Conservation (phyloP, 495 filamentous ascomycete species). For the Choiromyces venosus region DNA sequence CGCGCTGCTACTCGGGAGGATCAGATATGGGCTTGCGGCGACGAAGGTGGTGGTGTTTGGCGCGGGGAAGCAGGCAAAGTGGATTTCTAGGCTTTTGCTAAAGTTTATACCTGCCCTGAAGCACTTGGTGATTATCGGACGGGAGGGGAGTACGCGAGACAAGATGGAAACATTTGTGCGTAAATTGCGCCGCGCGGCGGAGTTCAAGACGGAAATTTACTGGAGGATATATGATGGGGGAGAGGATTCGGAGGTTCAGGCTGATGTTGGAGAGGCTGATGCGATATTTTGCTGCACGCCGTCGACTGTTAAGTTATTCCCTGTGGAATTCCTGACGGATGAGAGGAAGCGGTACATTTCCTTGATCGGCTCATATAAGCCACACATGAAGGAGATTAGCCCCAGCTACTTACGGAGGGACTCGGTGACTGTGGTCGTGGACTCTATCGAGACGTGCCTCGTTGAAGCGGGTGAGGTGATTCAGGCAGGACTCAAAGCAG, state of each 20-base stretch:
- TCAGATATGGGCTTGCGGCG: slow-evolving; percentile 46
- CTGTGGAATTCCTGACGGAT: slow-evolving; percentile 46
- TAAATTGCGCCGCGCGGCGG: slow-evolving; percentile 63
- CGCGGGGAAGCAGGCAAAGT: slow-evolving; percentile 85
- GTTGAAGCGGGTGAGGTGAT: slow-evolving; percentile 87
- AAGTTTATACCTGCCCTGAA: slow-evolving; percentile 16
- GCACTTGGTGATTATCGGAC: slow-evolving; percentile 29
- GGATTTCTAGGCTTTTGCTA: slow-evolving; percentile 70
- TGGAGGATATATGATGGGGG: neutral
- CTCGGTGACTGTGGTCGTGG: slow-evolving; percentile 75
- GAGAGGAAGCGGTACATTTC: slow-evolving; percentile 28
- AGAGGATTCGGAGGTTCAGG: slow-evolving; percentile 46
- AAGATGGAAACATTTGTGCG: slow-evolving; percentile 52
- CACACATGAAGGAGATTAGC: slow-evolving; percentile 80
- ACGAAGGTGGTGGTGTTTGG: slow-evolving; percentile 79
- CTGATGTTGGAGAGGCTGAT: slow-evolving; percentile 62
- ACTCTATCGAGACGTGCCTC: slow-evolving; percentile 70
- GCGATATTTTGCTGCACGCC: slow-evolving; percentile 80
- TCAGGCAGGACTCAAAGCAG: slow-evolving; percentile 62
- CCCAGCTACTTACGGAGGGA: slow-evolving; percentile 62
- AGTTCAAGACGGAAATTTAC: slow-evolving; percentile 48
- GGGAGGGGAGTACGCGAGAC: slow-evolving; percentile 7
- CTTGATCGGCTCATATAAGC: slow-evolving; percentile 71
- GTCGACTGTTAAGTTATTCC: slow-evolving; percentile 56
- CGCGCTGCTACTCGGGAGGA: slow-evolving; percentile 66